phyloP scores from a whole-genome alignment of 2,329 filamentous ascomycete species.

The Aspergillus brasiliensis region DNA sequence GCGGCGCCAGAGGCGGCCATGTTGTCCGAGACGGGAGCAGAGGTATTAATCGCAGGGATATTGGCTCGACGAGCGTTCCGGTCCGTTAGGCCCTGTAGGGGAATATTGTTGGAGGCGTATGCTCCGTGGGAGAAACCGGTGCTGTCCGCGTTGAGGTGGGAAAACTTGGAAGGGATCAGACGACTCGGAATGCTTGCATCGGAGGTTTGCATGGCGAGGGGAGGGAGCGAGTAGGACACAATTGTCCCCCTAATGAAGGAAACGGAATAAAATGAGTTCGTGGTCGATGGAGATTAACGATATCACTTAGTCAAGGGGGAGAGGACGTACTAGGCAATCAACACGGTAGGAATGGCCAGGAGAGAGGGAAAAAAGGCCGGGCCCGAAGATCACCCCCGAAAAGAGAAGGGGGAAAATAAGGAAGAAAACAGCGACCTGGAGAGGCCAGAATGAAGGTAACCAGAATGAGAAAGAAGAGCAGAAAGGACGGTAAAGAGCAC shows the following conservation, averaged over 20 bases:
- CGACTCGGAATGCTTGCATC: slow-evolving; percentile 67
- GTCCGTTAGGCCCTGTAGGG: slow-evolving; percentile 77
- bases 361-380: slow-evolving; percentile 21
- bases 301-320: slow-evolving; percentile 22
- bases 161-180: slow-evolving; percentile 74
- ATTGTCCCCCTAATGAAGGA: slow-evolving; percentile 76
- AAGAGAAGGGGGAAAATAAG: slow-evolving; percentile 21
- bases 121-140: slow-evolving; percentile 92
- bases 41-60: slow-evolving; percentile 91
- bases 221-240: slow-evolving; percentile 59
- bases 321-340: slow-evolving; percentile 30
- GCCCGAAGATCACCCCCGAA: slow-evolving; percentile 20
- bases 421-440: slow-evolving; percentile 19
- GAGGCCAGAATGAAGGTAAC: slow-evolving; percentile 17
- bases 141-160: slow-evolving; percentile 68
- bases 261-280: slow-evolving; percentile 64
- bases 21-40: slow-evolving; percentile 63
- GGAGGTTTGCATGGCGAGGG: slow-evolving; percentile 83
- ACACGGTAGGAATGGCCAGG: slow-evolving; percentile 30
- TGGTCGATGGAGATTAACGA: slow-evolving; percentile 11
- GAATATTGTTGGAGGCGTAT: slow-evolving; percentile 76
- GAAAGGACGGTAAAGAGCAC: slow-evolving; percentile 27
- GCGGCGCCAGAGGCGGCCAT: slow-evolving; percentile 84
- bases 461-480: slow-evolving; percentile 16
- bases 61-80: slow-evolving; percentile 80